Conservation (phyloP, 2,329 filamentous ascomycete genomes). For the Sporothrix brasiliensis region DNA sequence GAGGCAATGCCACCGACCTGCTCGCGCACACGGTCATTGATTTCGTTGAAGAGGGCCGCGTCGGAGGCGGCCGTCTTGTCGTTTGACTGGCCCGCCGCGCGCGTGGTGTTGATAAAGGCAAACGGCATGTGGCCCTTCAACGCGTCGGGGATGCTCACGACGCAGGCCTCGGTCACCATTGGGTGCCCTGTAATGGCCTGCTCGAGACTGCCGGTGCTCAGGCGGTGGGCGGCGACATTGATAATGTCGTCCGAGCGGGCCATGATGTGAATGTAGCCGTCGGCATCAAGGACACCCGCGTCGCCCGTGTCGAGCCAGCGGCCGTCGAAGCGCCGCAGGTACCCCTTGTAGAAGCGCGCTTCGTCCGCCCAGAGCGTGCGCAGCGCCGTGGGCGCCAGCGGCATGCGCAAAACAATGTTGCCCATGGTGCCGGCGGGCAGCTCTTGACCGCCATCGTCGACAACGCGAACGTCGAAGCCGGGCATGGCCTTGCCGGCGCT, state of each 20-base stretch:
- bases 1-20: constrained; percentile 88
- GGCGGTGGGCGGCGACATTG: constrained; percentile 90
- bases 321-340: constrained; percentile 78
- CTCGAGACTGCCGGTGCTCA: constrained; percentile 87
- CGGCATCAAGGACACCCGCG: constrained; percentile 79
- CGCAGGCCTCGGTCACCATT: constrained; percentile 77
- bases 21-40: constrained; percentile 71
- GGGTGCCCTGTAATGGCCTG: constrained; percentile 85
- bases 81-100: background rate
- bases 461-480: constrained; percentile 83
- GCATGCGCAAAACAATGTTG: constrained; percentile 83
- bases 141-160: constrained; percentile 81
- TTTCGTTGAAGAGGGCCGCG: constrained; percentile 55
- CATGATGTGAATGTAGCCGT: constrained; percentile 69
- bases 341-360: constrained; percentile 81
- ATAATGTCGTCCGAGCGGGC: constrained; percentile 78
- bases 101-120: constrained; percentile 73
- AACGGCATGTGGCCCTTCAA: constrained; percentile 92
- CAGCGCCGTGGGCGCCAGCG: constrained; percentile 83
- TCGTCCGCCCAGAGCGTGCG: constrained; percentile 85
- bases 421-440: constrained; percentile 76
- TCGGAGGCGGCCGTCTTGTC: constrained; percentile 20
- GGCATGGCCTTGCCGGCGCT: constrained; percentile 90
- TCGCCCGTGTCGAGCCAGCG: constrained; percentile 91
- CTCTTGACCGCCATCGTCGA: constrained; percentile 77